A percentile compares a stretch with the other conserved stretches of the same genome.
These are phyloP conservation scores for Acacia confusa DNA, from an alignment of 306 rosid species.

Conservation along the genomic window DNA sequence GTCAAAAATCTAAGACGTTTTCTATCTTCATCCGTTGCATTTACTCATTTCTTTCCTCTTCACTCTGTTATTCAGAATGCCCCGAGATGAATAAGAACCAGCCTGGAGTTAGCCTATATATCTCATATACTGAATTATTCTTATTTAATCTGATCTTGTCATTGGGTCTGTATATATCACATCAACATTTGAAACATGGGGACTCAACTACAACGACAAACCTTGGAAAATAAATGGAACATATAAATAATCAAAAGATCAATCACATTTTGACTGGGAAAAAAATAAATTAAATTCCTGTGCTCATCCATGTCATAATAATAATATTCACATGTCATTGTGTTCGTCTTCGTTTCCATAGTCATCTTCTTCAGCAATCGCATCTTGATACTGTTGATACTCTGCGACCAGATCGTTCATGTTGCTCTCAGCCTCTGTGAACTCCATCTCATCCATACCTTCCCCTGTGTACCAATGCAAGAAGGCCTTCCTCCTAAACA, in stretches of 20 bases:
- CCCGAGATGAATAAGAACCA: background rate
- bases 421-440: slow-evolving; percentile 73
- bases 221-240: background rate
- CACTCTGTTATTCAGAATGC: background rate
- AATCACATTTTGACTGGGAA: background rate
- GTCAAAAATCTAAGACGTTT: background rate
- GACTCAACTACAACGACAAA: background rate
- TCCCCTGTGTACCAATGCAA: slow-evolving; percentile 79
- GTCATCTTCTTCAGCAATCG: slow-evolving; percentile 63
- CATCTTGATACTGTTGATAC: slow-evolving; percentile 76
- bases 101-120: background rate
- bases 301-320: background rate
- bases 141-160: background rate
- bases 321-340: slow-evolving; percentile 18
- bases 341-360: slow-evolving; percentile 56
- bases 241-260: background rate
- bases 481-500: slow-evolving; percentile 79
- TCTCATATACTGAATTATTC: too few species aligned
- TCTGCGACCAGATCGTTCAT: slow-evolving; percentile 72
- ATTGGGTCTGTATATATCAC: background rate
- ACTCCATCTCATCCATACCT: slow-evolving; percentile 82
- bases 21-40: background rate
- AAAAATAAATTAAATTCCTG: background rate
- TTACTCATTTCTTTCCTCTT: background rate
- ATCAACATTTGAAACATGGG: background rate